These are phyloP conservation scores for Olyra latifolia DNA, from an alignment of 176 grass and related monocot species.

Conservation along the genomic window DNA sequence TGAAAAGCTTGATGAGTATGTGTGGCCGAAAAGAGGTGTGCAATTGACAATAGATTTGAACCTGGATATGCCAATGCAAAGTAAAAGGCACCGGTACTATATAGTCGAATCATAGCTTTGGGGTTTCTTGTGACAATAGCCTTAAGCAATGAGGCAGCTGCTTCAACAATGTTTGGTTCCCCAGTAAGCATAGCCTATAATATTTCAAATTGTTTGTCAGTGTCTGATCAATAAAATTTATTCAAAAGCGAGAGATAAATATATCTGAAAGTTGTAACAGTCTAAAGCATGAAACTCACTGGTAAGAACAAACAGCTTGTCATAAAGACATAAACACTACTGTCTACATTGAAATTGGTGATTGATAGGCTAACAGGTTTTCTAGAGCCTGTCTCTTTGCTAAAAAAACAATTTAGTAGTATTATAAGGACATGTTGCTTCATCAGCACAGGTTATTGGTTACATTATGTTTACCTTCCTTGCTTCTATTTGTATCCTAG, in stretches of 20 bases:
- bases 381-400: neutral
- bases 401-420: constrained; percentile 4
- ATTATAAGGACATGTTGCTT: constrained; percentile 10
- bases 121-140: constrained; percentile 97
- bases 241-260: constrained; percentile 22
- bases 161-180: constrained; percentile 96
- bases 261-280: neutral
- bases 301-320: constrained; percentile 24
- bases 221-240: constrained; percentile 9
- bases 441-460: neutral
- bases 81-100: constrained; percentile 94
- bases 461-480: constrained; percentile 1
- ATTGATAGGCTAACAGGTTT: constrained; percentile 1
- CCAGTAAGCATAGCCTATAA: constrained; percentile 87
- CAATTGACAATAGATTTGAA: constrained; percentile 93
- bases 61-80: constrained; percentile 88
- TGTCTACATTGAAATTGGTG: constrained; percentile 10
- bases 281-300: constrained; percentile 18
- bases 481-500: constrained; percentile 1
- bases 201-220: constrained; percentile 18
- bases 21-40: constrained; percentile 82
- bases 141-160: constrained; percentile 82
- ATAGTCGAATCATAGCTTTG: constrained; percentile 95
- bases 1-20: constrained; percentile 99
- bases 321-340: constrained; percentile 15